Evolutionary conservation across 805 yeast genomes (phyloP), one percentile per base, ranked within the genome.

Genomic region (Priceomyces fermenticarens): DNA sequence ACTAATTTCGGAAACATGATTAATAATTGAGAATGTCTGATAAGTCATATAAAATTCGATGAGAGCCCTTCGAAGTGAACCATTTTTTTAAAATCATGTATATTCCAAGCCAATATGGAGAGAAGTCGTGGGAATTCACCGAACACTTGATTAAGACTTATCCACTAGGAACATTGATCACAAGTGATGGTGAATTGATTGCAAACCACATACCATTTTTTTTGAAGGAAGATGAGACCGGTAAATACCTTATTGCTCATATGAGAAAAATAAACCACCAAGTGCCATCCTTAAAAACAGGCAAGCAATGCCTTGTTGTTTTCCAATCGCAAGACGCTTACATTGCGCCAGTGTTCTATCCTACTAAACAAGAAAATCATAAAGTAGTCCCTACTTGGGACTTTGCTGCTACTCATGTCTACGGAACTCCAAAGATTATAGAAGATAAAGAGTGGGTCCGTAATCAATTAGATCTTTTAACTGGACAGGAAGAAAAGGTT

Each of bases 351-450:
- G 56, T 70, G 11, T 81, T 80, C 72, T 82, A 82, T 51, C 75
- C 78, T 6, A 65, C 71, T 14, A 81, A 81, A 60, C 60, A 69
- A 35, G 67, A 67, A 36, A 76, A 82, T 26, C 82, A 78, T 45
- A 81, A 79, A 52, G 70, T 68, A 32, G 87, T 81, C n/a, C 85
- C 87, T 12, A 81, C 87, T 1, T 82, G 86, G 86, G 81, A 78
- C 54, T 81, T 73, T 58, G 78, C 76, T 2, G 60, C 76, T 3
- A 80, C 75, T 26, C 85, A 82, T 51, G 63, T 74, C 32, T 63
- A 73, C 42, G 87, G 87, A 3, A 70, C 56, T 23, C 70, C 82
- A 8, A 62, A 45, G 17, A 53, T 77, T 11, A 55, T 67, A 14
- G 78, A 74, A 38, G 74, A 72, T 38, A 52, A 57, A 16, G 73